These are phyloP conservation scores for Nymphaea colorata DNA, from an alignment of 164 flowering plant genomes.

Conservation along the genomic window DNA sequence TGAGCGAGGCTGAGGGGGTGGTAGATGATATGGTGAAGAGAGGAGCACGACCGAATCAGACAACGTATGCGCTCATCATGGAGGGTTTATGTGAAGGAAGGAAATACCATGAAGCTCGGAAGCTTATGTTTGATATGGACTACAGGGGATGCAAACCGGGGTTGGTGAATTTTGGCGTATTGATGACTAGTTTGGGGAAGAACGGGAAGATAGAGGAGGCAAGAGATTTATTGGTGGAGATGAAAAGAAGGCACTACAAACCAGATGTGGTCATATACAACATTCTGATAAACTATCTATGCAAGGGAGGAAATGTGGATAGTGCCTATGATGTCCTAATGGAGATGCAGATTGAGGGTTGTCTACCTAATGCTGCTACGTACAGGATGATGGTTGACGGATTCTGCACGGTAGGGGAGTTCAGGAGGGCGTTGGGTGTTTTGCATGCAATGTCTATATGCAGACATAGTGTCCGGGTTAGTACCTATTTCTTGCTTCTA, in stretches of 20 bases:
- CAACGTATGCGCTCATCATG: constrained; percentile 71
- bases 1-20: constrained; percentile 37
- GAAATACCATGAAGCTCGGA: constrained; percentile 49
- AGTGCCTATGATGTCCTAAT: constrained; percentile 67
- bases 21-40: constrained; percentile 52
- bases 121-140: constrained; percentile 96
- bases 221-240: constrained; percentile 43
- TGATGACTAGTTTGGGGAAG: constrained; percentile 69
- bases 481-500: constrained; percentile 44
- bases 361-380: constrained; percentile 65
- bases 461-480: constrained; percentile 44
- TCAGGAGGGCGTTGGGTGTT: constrained; percentile 47
- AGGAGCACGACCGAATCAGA: constrained; percentile 44
- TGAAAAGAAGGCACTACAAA: constrained; percentile 57
- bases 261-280: constrained; percentile 72
- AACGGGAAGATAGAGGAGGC: constrained; percentile 71
- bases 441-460: constrained; percentile 54
- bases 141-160: constrained; percentile 61
- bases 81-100: constrained; percentile 59
- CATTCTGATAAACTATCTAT: constrained; percentile 52
- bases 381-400: constrained; percentile 84
- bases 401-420: constrained; percentile 50
- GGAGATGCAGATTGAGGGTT: constrained; percentile 71
- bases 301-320: constrained; percentile 35
- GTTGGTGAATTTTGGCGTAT: constrained; percentile 54